Percentiles rank a stretch among this genome's conserved stretches.
These are phyloP conservation scores for Candida boleticola DNA, from an alignment of 805 yeast genomes.

Conservation along the genomic window DNA sequence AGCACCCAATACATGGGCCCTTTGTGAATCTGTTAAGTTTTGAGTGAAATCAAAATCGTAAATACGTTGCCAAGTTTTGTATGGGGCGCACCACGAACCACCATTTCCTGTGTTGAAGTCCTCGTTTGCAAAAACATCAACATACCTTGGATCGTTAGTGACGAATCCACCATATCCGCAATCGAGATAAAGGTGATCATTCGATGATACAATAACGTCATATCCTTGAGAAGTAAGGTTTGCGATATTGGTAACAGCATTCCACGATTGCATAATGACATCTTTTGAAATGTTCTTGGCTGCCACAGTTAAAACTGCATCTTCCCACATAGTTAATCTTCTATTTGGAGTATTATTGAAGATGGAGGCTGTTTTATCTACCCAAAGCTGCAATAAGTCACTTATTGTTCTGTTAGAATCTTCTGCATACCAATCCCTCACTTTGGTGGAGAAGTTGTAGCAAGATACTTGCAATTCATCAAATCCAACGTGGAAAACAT, in stretches of 20 bases:
- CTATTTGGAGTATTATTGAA: slow-evolving; percentile 20
- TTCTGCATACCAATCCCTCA: slow-evolving; percentile 26
- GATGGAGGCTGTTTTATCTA: slow-evolving; percentile 34
- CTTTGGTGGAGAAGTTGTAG: slow-evolving; percentile 26
- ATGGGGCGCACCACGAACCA: slow-evolving; percentile 44
- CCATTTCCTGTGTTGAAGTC: slow-evolving; percentile 29
- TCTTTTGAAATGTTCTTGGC: slow-evolving; percentile 29
- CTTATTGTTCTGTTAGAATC: slow-evolving; percentile 20
- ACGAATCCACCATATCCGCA: slow-evolving; percentile 41
- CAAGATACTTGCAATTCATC: slow-evolving; percentile 37
- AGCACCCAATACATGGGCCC: slow-evolving; percentile 33
- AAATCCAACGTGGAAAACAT: slow-evolving; percentile 41
- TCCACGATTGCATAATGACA: slow-evolving; percentile 37
- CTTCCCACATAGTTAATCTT: slow-evolving; percentile 42
- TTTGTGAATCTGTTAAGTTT: slow-evolving; percentile 27
- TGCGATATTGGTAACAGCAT: slow-evolving; percentile 18
- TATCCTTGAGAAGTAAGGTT: slow-evolving; percentile 31
- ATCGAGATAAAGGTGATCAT: slow-evolving; percentile 34
- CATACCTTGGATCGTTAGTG: slow-evolving; percentile 33
- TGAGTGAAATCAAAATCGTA: slow-evolving; percentile 33
- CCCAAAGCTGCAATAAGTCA: slow-evolving; percentile 29
- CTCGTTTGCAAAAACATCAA: slow-evolving; percentile 18
- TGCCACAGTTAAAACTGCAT: slow-evolving; percentile 20
- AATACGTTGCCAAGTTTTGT: slow-evolving; percentile 43
- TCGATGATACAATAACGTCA: slow-evolving; percentile 37